phyloP scores from a whole-genome alignment of 495 filamentous ascomycete species.

The Tuber indicum region DNA sequence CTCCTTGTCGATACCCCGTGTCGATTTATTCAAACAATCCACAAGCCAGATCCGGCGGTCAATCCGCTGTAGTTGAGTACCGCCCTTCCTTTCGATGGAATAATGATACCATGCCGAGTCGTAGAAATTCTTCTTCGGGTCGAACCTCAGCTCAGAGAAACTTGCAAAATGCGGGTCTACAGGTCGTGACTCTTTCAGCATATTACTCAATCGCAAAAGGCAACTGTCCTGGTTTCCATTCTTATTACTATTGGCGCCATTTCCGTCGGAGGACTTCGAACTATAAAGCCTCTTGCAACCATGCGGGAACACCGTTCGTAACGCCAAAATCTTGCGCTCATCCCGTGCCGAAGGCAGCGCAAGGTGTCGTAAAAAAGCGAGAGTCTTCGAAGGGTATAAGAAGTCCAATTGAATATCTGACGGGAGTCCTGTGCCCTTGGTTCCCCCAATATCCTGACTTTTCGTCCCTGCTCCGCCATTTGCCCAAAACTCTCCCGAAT shows the following conservation, averaged over 20 bases:
- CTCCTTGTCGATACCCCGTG: slow-evolving; percentile 29
- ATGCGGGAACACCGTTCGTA: slow-evolving; percentile 17
- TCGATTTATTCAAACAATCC: slow-evolving; percentile 21
- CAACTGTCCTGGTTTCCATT: slow-evolving; percentile 15
- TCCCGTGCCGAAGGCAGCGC: slow-evolving; percentile 22
- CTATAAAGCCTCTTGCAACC: slow-evolving; percentile 33
- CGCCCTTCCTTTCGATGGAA: slow-evolving; percentile 21
- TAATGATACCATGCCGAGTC: slow-evolving; percentile 40
- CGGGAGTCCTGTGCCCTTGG: slow-evolving; percentile 7
- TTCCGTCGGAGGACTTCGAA: neutral
- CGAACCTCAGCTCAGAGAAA: slow-evolving; percentile 16
- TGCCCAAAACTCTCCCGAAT: slow-evolving; percentile 8
- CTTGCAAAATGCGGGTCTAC: slow-evolving; percentile 15
- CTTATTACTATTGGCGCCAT: slow-evolving; percentile 6
- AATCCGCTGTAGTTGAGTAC: neutral
- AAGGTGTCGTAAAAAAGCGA: slow-evolving; percentile 35
- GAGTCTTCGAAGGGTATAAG: slow-evolving; percentile 39
- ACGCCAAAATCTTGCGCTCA: slow-evolving; percentile 14
- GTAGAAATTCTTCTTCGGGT: slow-evolving; percentile 7
- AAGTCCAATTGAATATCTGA: slow-evolving; percentile 36
- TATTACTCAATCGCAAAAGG: slow-evolving; percentile 11
- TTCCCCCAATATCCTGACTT: slow-evolving; percentile 5
- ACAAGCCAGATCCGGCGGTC: slow-evolving; percentile 20
- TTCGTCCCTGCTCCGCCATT: slow-evolving; percentile 11
- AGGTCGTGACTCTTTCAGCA: slow-evolving; percentile 15